Conservation (phyloP, 164 flowering plant species). For the Taxillus chinensis region DNA sequence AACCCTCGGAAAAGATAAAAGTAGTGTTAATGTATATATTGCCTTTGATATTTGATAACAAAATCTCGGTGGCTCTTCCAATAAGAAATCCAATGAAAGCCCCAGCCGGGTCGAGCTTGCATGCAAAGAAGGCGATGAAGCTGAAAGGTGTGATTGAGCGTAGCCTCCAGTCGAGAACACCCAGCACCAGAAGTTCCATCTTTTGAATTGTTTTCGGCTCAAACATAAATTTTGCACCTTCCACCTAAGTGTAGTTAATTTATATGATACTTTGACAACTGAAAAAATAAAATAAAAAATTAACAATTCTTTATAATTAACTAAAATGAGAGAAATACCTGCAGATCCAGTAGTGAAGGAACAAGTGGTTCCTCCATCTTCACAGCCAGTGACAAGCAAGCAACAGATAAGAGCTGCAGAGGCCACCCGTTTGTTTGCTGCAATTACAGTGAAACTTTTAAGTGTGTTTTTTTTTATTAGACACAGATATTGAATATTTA, state of each 20-base stretch:
- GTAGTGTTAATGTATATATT: constrained; percentile 1
- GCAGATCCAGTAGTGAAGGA: constrained; percentile 77
- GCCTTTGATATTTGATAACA: constrained; percentile 70
- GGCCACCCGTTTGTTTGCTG: constrained; percentile 86
- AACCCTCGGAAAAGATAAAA: too few species aligned
- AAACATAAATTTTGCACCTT: constrained; percentile 56
- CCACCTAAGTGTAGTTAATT: constrained; percentile 25
- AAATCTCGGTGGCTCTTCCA: constrained; percentile 57
- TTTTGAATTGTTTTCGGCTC: constrained; percentile 59
- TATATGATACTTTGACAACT: too few species aligned
- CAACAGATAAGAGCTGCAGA: constrained; percentile 67
- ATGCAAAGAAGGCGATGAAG: constrained; percentile 61
- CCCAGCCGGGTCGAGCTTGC: constrained; percentile 60
- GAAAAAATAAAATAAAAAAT: neutral
- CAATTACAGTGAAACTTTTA: constrained; percentile 1
- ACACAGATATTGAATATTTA: too few species aligned
- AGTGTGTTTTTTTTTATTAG: neutral
- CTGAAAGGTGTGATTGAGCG: constrained; percentile 78
- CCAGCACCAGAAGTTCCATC: constrained; percentile 77
- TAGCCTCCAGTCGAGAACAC: constrained; percentile 73
- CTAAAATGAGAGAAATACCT: constrained; percentile 32
- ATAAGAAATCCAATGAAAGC: constrained; percentile 32
- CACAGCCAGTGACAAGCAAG: constrained; percentile 91
- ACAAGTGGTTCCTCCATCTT: constrained; percentile 92
- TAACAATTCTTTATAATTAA: neutral